These are phyloP conservation scores for Saccharomycopsis lassenensis DNA, from an alignment of 805 yeast species.

Conservation along the genomic window DNA sequence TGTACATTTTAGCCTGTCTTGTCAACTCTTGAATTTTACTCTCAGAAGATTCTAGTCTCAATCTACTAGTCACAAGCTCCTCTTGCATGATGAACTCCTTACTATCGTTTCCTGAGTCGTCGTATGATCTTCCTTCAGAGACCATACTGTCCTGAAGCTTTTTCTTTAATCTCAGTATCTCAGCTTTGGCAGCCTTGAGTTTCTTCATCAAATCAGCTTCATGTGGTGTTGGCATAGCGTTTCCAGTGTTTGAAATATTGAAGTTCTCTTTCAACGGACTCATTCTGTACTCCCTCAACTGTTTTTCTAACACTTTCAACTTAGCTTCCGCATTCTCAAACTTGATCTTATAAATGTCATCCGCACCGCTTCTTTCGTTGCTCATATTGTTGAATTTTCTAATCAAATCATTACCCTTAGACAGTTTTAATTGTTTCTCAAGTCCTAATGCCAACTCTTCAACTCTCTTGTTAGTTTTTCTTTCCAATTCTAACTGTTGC, in stretches of 20 bases:
- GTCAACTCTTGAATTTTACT: constrained; percentile 46
- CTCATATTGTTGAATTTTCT: constrained; percentile 9
- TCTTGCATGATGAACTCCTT: constrained; percentile 29
- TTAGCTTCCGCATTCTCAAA: constrained; percentile 37
- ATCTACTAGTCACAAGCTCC: constrained; percentile 35
- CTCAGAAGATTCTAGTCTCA: constrained; percentile 45
- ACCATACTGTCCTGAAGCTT: constrained; percentile 28
- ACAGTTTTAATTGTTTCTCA: constrained; percentile 27
- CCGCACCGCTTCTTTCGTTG: constrained; percentile 1
- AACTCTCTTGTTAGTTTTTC: constrained; percentile 38
- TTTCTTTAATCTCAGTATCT: constrained; percentile 31
- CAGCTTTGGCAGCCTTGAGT: constrained; percentile 32
- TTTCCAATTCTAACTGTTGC: constrained; percentile 40
- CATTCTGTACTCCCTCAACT: constrained; percentile 20
- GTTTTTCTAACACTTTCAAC: constrained; percentile 30
- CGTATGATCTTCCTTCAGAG: constrained; percentile 1
- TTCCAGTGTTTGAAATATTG: constrained; percentile 20
- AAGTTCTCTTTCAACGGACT: constrained; percentile 21
- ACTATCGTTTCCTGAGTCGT: constrained; percentile 12
- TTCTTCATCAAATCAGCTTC: constrained; percentile 41
- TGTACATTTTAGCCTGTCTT: constrained; percentile 49
- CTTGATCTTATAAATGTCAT: constrained; percentile 32
- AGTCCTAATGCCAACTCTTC: constrained; percentile 36
- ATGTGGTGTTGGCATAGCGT: constrained; percentile 31
- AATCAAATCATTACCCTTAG: constrained; percentile 6